Evolutionary conservation across 495 filamentous ascomycete genomes (phyloP).

Genomic region (Penicillium subrubescens): DNA sequence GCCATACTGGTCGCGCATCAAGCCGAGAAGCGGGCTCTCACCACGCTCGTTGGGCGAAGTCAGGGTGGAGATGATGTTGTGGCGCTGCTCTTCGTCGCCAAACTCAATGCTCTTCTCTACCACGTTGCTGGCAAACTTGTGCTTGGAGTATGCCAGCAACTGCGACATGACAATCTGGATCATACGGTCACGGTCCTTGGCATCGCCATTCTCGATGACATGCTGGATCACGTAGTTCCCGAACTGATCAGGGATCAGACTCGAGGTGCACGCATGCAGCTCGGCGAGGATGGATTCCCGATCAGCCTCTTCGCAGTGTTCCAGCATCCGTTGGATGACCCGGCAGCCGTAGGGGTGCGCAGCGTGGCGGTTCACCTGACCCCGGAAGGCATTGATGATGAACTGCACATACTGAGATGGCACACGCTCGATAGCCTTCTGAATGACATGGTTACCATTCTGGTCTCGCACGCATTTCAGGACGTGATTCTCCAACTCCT

Average conservation of each 20-base stretch:
- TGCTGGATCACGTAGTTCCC: slow-evolving; percentile 98
- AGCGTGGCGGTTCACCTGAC: slow-evolving; percentile 76
- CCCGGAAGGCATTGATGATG: slow-evolving; percentile 82
- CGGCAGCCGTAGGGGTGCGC: slow-evolving; percentile 88
- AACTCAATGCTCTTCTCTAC: slow-evolving; percentile 91
- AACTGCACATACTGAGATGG: slow-evolving; percentile 81
- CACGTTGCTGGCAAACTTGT: slow-evolving; percentile 97
- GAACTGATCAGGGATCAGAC: slow-evolving; percentile 84
- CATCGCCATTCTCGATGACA: slow-evolving; percentile 80
- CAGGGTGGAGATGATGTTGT: slow-evolving; percentile 68
- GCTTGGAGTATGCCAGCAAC: slow-evolving; percentile 78
- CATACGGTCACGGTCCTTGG: slow-evolving; percentile 72
- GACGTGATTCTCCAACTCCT: slow-evolving; percentile 79
- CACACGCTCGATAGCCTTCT: slow-evolving; percentile 90
- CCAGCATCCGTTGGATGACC: slow-evolving; percentile 90
- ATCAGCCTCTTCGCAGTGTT: slow-evolving; percentile 75
- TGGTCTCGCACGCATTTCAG: slow-evolving; percentile 82
- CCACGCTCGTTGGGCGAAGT: slow-evolving; percentile 62
- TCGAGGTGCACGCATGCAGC: slow-evolving; percentile 69
- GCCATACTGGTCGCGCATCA: slow-evolving; percentile 91
- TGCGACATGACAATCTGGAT: slow-evolving; percentile 72
- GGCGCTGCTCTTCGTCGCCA: slow-evolving; percentile 69
- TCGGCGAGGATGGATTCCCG: slow-evolving; percentile 74
- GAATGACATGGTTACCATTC: slow-evolving; percentile 96
- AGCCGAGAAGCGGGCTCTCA: slow-evolving; percentile 64